Evolutionary conservation across 2,329 filamentous ascomycete species (phyloP).

Genomic region (Penicillium sp.): DNA sequence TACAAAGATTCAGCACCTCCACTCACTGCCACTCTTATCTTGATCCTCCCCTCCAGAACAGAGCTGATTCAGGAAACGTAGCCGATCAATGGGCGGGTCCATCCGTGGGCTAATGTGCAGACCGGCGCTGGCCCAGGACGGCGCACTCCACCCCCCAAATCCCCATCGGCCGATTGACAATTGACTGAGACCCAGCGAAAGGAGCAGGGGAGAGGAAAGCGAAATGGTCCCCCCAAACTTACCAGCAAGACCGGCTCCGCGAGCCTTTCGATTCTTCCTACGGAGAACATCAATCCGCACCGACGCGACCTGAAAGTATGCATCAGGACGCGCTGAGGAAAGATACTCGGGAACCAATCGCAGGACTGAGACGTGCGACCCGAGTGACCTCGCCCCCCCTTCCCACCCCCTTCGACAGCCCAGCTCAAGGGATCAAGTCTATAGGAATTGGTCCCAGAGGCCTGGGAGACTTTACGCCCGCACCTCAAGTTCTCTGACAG

Average conservation of each 20-base stretch:
- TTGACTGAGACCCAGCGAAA: background rate
- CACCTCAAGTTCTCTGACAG: background rate
- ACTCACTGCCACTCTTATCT: background rate
- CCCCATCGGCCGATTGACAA: slow-evolving; percentile 6
- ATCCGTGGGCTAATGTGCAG: slow-evolving; percentile 10
- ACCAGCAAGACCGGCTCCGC: background rate
- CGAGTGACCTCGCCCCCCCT: background rate
- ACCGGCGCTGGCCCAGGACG: background rate
- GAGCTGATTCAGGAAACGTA: slow-evolving; percentile 17
- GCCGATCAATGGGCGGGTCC: slow-evolving; percentile 19
- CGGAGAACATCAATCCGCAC: background rate
- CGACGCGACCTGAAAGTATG: background rate
- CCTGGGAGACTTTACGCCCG: slow-evolving; percentile 4
- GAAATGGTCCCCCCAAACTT: too few relatives aligned
- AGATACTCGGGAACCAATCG: slow-evolving; percentile 1
- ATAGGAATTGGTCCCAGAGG: background rate
- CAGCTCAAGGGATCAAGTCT: background rate
- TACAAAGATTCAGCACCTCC: background rate
- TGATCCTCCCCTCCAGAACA: slow-evolving; percentile 1
- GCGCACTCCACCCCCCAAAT: background rate
- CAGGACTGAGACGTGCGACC: background rate
- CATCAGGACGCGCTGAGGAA: slow-evolving; percentile 8
- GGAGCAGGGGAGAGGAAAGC: background rate
- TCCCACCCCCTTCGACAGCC: background rate
- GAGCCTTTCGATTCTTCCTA: background rate